Conservation (phyloP, 208 protist genomes). For the Kentomonas sorsogonicus region DNA sequence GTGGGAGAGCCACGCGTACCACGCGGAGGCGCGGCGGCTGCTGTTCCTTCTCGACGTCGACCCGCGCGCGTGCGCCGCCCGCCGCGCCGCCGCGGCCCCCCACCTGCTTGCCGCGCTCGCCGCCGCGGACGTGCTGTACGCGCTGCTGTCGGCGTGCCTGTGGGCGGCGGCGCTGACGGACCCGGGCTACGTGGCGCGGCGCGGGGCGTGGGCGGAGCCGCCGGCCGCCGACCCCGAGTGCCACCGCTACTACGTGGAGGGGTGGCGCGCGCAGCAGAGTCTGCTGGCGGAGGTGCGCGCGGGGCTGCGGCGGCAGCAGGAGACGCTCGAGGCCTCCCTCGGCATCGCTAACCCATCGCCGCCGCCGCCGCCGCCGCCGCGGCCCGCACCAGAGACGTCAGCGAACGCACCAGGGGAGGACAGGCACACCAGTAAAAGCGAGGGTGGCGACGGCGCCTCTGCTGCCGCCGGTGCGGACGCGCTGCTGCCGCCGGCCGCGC, state of each 20-base stretch:
- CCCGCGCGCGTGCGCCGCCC: too few species aligned
- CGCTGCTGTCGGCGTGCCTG: conserved; percentile 20
- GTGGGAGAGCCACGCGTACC: too few species aligned
- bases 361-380: too few species aligned
- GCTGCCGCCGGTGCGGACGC: background rate
- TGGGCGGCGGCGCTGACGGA: conserved; percentile 20
- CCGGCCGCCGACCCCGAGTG: too few species aligned
- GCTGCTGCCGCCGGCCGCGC: background rate
- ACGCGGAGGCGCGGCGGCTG: too few species aligned
- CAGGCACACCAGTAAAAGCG: background rate
- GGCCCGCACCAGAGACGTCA: background rate
- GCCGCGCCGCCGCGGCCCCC: too few species aligned
- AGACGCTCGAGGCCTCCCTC: conserved; percentile 9
- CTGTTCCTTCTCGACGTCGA: too few species aligned
- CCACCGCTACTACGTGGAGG: too few species aligned
- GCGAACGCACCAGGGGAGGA: background rate
- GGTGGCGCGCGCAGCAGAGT: conserved; percentile 4
- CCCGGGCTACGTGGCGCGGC: conserved; percentile 21
- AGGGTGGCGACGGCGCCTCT: background rate
- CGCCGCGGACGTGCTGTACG: conserved; percentile 11
- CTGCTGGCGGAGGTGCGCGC: conserved; percentile 4
- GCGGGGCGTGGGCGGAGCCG: conserved; percentile 20
- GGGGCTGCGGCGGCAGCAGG: conserved; percentile 8
- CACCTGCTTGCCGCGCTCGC: too few species aligned
- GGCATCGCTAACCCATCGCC: too few species aligned